Percentiles rank a stretch among this genome's conserved stretches.
Evolutionary conservation across 2,329 filamentous ascomycete genomes (phyloP).

Genomic region (Sclerotinia subarctica): DNA sequence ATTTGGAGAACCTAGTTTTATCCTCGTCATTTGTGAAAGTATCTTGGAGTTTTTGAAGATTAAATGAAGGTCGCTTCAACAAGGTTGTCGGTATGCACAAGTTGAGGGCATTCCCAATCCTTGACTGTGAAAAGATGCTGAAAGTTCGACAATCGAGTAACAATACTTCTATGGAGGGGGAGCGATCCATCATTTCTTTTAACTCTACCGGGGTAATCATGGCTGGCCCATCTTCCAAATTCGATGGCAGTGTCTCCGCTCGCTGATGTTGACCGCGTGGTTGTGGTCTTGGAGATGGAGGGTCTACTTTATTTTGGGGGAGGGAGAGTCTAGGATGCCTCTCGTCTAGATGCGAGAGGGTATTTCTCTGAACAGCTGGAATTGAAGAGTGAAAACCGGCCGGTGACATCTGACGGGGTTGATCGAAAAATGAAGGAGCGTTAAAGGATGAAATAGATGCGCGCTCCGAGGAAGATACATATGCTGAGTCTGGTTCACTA

Average conservation of each 20-base stretch:
- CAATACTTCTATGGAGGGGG: slow-evolving; percentile 46
- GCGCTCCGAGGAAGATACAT: slow-evolving; percentile 49
- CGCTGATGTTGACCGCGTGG: slow-evolving; percentile 34
- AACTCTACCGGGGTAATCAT: slow-evolving; percentile 56
- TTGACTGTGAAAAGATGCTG: slow-evolving; percentile 72
- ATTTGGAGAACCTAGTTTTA: slow-evolving; percentile 69
- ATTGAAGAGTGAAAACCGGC: slow-evolving; percentile 40
- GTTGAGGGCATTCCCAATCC: slow-evolving; percentile 79
- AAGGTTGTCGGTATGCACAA: slow-evolving; percentile 94
- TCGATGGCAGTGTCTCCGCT: slow-evolving; percentile 53
- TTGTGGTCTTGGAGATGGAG: slow-evolving; percentile 39
- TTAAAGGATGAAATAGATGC: slow-evolving; percentile 23
- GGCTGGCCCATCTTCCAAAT: slow-evolving; percentile 46
- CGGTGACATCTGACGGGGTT: slow-evolving; percentile 50
- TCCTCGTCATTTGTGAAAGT: slow-evolving; percentile 75
- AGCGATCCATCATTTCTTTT: slow-evolving; percentile 52
- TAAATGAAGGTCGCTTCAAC: slow-evolving; percentile 86
- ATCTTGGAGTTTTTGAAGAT: slow-evolving; percentile 79
- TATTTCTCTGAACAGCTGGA: slow-evolving; percentile 29
- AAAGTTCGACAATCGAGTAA: slow-evolving; percentile 84
- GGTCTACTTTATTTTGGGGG: slow-evolving; percentile 47
- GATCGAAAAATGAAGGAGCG: slow-evolving; percentile 40
- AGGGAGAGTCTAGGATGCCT: slow-evolving; percentile 55
- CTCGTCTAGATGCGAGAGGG: slow-evolving; percentile 43
- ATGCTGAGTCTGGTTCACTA: slow-evolving; percentile 51